These are phyloP conservation scores for Viscum album DNA, from an alignment of 177 flowering plant genomes.

Conservation along the genomic window DNA sequence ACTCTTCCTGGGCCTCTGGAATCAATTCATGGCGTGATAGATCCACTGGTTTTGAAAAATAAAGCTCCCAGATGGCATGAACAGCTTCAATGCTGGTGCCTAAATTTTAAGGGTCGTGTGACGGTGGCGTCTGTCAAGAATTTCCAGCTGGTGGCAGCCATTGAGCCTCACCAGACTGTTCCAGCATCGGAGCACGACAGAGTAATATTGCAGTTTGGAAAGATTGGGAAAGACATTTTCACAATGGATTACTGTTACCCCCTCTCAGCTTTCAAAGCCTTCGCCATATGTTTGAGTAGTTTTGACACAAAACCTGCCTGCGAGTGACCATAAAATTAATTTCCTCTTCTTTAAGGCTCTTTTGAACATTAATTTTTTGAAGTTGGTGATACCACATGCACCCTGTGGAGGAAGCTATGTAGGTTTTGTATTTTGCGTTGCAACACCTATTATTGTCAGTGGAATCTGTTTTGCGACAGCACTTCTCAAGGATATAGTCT, in stretches of 20 bases:
- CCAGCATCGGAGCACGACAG: slow-evolving; percentile 55
- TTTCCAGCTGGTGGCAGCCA: slow-evolving; percentile 84
- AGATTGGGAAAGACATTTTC: slow-evolving; percentile 86
- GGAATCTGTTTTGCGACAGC: slow-evolving; percentile 1
- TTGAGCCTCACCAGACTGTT: slow-evolving; percentile 38
- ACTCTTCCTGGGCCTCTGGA: slow-evolving; percentile 21
- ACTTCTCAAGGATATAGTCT: background rate
- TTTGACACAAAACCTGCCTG: slow-evolving; percentile 84
- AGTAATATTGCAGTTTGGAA: slow-evolving; percentile 78
- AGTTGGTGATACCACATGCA: slow-evolving; percentile 27
- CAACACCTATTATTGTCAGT: slow-evolving; percentile 9
- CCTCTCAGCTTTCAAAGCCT: slow-evolving; percentile 83
- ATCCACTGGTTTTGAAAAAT: slow-evolving; percentile 52
- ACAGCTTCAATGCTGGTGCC: slow-evolving; percentile 91
- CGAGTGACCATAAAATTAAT: slow-evolving; percentile 30
- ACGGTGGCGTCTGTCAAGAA: slow-evolving; percentile 96
- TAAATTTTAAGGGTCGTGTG: slow-evolving; percentile 86
- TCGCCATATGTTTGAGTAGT: slow-evolving; percentile 81
- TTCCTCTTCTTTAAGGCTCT: background rate
- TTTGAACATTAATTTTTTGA: slow-evolving; percentile 7
- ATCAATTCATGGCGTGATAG: slow-evolving; percentile 13
- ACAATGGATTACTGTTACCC: slow-evolving; percentile 85
- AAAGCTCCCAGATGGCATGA: slow-evolving; percentile 89
- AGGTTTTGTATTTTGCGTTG: slow-evolving; percentile 14
- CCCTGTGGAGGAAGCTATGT: slow-evolving; percentile 16